Evolutionary conservation across 2,329 filamentous ascomycete species (phyloP), one percentile per base, ranked within the genome.

Genomic region (Fusarium pseudoanthophilum): DNA sequence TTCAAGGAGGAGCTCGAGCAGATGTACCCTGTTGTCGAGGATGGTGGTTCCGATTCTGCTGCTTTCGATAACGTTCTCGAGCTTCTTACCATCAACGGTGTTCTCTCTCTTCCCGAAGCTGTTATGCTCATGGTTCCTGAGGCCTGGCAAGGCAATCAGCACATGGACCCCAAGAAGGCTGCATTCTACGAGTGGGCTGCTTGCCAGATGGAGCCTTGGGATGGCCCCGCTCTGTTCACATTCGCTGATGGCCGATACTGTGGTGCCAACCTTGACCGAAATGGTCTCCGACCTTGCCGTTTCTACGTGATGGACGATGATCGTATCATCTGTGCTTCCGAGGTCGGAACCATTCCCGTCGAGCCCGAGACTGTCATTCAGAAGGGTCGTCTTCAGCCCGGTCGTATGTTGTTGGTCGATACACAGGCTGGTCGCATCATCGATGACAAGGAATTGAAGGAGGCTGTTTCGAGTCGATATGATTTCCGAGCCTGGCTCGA

Each of bases 101-200:
- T 98, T 45, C 89, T 98, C 59, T 98, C 95, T 53, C 88, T 98
- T 7, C 95, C 95, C 21, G 95, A 98, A 83, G 95, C 95, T 57
- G 93, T 98, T 77, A 98, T 98, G 95, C 89, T 98, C 78, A 97
- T 98, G 95, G 94, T 98, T 56, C 95, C 95, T 28, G 95, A 98
- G 84, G 95, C 95, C 69, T 98, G 95, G 95, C 95, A 98, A 84
- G 95, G 95, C 70, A 98, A 98, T 83, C 87, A 91, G 42, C 87
- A 91, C 68, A 97, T 98, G 92, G 95, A 98, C 78, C 94, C 95
- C 64, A 93, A 94, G 79, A 98, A 98, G 86, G 93, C 95, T 67
- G 95, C 95, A 58, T 98, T 98, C 85, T 98, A 98, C 84, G 95
- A 98, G 83, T 98, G 95, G 95, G 95, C 95, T 79, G 95, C 95